Conservation (phyloP, 805 yeast species). For the Zygotorulaspora danielsina region DNA sequence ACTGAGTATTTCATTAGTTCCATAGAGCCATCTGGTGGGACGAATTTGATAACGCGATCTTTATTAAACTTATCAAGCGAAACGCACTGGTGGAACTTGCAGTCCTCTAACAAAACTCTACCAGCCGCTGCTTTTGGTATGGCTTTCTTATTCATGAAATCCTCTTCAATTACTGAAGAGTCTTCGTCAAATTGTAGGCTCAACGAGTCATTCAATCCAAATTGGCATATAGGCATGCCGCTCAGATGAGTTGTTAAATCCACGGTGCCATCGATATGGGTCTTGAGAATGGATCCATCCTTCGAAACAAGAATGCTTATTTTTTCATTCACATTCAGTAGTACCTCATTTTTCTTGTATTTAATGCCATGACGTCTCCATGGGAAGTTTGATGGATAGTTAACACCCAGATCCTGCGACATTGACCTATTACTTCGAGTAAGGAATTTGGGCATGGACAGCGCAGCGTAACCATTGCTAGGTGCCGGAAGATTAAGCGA, state of each 20-base stretch:
- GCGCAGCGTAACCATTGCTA: conserved; percentile 5
- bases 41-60: conserved; percentile 60
- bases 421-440: conserved; percentile 14
- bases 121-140: conserved; percentile 43
- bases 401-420: conserved; percentile 17
- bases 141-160: conserved; percentile 28
- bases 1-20: conserved; percentile 74
- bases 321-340: conserved; percentile 69
- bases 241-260: conserved; percentile 65
- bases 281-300: conserved; percentile 57
- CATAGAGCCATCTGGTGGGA: conserved; percentile 86
- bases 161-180: conserved; percentile 19
- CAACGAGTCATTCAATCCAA: conserved; percentile 64
- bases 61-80: conserved; percentile 63
- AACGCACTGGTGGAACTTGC: conserved; percentile 85
- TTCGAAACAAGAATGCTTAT: conserved; percentile 65
- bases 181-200: conserved; percentile 21
- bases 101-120: conserved; percentile 61
- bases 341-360: conserved; percentile 78
- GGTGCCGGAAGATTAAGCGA: conserved; percentile 6
- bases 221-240: conserved; percentile 79
- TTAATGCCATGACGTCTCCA: conserved; percentile 72
- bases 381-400: conserved; percentile 43
- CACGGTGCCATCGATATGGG: conserved; percentile 74
- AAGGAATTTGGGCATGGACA: conserved; percentile 23